phyloP scores from a whole-genome alignment of 2,329 filamentous ascomycete species.

The Phyllosticta capitalensis region DNA sequence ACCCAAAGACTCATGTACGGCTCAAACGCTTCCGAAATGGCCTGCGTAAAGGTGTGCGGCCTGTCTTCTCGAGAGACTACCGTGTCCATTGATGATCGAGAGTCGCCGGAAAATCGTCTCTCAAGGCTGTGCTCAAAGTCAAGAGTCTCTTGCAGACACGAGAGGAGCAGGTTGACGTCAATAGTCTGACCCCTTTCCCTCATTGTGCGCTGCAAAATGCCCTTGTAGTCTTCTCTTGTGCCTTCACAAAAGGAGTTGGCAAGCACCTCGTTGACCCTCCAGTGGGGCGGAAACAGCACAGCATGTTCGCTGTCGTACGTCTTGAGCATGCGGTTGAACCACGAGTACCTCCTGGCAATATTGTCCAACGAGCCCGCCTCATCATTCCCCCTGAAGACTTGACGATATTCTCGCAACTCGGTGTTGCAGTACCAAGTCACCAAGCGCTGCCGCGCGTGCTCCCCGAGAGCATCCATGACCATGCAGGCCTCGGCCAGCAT shows the following conservation, averaged over 20 bases:
- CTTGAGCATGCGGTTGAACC: conserved; percentile 94
- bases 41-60: conserved; percentile 70
- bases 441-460: conserved; percentile 69
- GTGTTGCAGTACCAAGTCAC: conserved; percentile 98
- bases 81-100: conserved; percentile 80
- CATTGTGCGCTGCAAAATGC: conserved; percentile 81
- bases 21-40: conserved; percentile 93
- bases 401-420: conserved; percentile 86
- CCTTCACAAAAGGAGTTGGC: conserved; percentile 92
- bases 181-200: conserved; percentile 59
- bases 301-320: conserved; percentile 91
- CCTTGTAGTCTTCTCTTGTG: conserved; percentile 90
- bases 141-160: conserved; percentile 87
- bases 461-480: conserved; percentile 90
- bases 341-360: conserved; percentile 86
- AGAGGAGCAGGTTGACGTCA: conserved; percentile 81
- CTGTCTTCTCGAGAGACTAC: conserved; percentile 70
- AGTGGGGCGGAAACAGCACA: conserved; percentile 73
- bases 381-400: conserved; percentile 92
- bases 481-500: conserved; percentile 78
- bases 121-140: conserved; percentile 94
- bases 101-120: conserved; percentile 63
- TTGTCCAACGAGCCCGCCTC: conserved; percentile 88
- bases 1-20: conserved; percentile 97
- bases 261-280: conserved; percentile 83